These are phyloP conservation scores for Sedum album DNA, from an alignment of 164 flowering plant species.

Conservation along the genomic window DNA sequence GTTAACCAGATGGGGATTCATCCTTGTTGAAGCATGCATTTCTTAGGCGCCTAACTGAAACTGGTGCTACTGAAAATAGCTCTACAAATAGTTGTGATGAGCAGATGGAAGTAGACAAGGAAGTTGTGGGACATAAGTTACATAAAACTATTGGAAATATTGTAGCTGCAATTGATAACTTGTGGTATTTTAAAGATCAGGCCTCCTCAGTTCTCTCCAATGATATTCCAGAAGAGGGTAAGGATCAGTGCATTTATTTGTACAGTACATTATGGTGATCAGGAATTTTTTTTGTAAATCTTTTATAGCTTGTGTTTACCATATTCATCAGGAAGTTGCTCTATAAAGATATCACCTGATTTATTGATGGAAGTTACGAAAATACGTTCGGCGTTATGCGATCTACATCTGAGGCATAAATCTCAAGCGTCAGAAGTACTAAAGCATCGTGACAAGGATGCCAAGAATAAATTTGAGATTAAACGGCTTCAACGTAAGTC, in stretches of 20 bases:
- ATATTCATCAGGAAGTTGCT: conserved; percentile 34
- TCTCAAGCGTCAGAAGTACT: conserved; percentile 43
- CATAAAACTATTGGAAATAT: conserved; percentile 38
- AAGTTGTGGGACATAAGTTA: conserved; percentile 20
- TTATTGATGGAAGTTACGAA: conserved; percentile 42
- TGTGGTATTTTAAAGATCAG: conserved; percentile 42
- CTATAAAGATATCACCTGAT: conserved; percentile 29
- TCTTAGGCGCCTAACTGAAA: conserved; percentile 59
- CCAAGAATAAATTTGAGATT: conserved; percentile 61
- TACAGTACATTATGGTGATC: not conserved
- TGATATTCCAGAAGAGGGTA: conserved; percentile 51
- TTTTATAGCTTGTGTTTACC: no score
- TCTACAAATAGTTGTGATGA: conserved; percentile 27
- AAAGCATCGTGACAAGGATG: conserved; percentile 40
- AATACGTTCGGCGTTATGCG: conserved; percentile 38
- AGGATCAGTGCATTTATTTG: conserved; percentile 11
- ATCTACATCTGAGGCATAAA: conserved; percentile 68
- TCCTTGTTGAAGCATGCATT: conserved; percentile 43
- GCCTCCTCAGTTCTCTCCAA: conserved; percentile 27
- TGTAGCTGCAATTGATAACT: conserved; percentile 35
- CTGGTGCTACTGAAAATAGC: conserved; percentile 84
- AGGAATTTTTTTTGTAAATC: no score
- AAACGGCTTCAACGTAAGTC: conserved; percentile 55
- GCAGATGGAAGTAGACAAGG: conserved; percentile 30
- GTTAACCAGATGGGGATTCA: conserved; percentile 36